Base-by-base conservation (phyloP, 2,329 filamentous ascomycete species). In the Knufia fluminis region DNA sequence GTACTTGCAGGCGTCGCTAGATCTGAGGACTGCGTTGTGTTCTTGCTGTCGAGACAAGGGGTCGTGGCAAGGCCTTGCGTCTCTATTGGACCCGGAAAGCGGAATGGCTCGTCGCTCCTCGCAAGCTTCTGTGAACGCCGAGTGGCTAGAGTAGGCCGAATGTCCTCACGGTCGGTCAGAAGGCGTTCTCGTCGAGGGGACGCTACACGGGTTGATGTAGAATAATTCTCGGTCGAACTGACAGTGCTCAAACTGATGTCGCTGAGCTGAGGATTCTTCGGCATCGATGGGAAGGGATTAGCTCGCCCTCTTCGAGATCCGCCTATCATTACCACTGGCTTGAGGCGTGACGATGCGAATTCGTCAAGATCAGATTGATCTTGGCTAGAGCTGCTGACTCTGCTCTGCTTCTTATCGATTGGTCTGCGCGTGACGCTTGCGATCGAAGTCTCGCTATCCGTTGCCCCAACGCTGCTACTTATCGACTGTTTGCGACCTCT, bases 321-420 rank as follows among this genome's bases (percentile, higher is more conserved):
- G 16, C 72, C 72, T 40, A 60, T 68, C 45, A 75, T 74, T 38
- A 74, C 58, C n/a, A 74, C 70, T 33, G 73, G 73, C 42, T 72
- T 68, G 26, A 75, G 61, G 26, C 72, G 66, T 41, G 69, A 64
- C 23, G 67, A 60, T 1, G 74, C 59, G 49, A 75, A 76, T 41
- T 73, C 69, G 55, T 76, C 72, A 14, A 74, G 64, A 17, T 70
- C 68, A 23, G 65, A 60, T 23, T 70, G 69, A 26, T 64, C 64
- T 38, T 48, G 48, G 24, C 52, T 45, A 19, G 54, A 48, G 14
- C 62, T 63, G 50, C 65, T 68, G n/a, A 60, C 64, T 20, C 61
- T 58, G 51, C 70, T 72, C n/a, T 62, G 63, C 42, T 70, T 71
- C 52, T 66, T 64, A 44, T 63, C 59, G 1, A 62, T 48, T 14